Conservation (phyloP, 768 basidiomycete species). For the Suillus subluteus region DNA sequence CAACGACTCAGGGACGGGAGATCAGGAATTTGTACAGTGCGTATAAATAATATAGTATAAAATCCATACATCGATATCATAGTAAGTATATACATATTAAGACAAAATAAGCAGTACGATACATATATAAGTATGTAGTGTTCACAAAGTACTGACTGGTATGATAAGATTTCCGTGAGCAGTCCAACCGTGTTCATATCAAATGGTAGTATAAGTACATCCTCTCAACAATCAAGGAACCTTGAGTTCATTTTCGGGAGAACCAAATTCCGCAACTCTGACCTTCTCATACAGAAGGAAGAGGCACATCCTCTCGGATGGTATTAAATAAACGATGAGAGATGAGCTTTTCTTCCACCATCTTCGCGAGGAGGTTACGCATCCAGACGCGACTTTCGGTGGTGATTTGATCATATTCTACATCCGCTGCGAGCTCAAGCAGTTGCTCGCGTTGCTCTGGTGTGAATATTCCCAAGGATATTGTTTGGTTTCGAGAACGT, state of each 20-base stretch:
- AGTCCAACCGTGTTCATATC: background rate
- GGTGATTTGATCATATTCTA: conserved; percentile 19
- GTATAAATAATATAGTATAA: background rate
- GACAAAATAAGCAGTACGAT: background rate
- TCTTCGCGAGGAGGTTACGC: conserved; percentile 21
- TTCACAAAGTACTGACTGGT: background rate
- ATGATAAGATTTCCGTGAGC: background rate
- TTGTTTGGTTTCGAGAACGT: conserved; percentile 15
- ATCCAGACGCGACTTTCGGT: conserved; percentile 25
- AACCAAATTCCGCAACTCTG: background rate
- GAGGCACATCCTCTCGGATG: background rate
- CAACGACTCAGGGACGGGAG: background rate
- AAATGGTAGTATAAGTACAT: background rate
- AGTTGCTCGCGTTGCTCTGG: conserved; percentile 31
- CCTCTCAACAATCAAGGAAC: conserved; percentile 2
- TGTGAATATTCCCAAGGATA: conserved; percentile 22
- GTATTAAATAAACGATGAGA: background rate
- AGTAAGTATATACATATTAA: background rate
- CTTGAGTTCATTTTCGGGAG: background rate
- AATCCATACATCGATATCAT: background rate
- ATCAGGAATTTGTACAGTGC: background rate
- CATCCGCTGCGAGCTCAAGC: conserved; percentile 30
- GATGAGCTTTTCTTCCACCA: conserved; percentile 21
- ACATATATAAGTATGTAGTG: background rate
- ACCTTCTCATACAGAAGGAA: conserved; percentile 1